Conservation (phyloP, 441 rosid species). For the Aleurites moluccanus region DNA sequence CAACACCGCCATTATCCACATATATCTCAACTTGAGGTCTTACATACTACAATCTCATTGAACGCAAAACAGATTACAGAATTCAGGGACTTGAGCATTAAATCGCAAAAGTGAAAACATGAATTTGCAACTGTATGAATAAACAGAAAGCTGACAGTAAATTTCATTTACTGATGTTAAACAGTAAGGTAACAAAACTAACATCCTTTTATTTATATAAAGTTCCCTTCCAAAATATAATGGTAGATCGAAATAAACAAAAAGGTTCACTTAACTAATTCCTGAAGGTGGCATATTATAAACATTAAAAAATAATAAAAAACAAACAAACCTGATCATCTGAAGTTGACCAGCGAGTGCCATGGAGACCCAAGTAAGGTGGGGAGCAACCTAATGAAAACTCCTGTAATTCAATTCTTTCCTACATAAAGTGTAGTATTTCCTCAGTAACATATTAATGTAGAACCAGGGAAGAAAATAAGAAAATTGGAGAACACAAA, state of each 20-base stretch:
- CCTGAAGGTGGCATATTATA: background rate
- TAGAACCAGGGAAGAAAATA: too few species aligned
- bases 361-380: constrained; percentile 78
- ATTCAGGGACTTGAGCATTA: background rate
- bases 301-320: background rate
- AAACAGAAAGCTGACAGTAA: background rate
- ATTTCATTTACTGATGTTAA: background rate
- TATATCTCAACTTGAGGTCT: background rate
- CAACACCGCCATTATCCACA: background rate
- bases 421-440: constrained; percentile 43
- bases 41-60: background rate
- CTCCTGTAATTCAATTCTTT: constrained; percentile 73
- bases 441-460: constrained; percentile 11
- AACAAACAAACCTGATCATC: constrained; percentile 75
- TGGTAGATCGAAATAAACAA: background rate
- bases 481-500: too few species aligned
- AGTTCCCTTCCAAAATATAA: background rate
- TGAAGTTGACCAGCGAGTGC: constrained; percentile 73
- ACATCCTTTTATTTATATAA: background rate
- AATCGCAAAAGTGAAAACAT: too few species aligned
- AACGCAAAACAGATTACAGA: background rate
- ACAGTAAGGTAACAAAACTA: background rate
- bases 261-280: background rate
- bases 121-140: background rate
- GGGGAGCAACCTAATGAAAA: constrained; percentile 82